Base-by-base conservation (phyloP, 2,329 filamentous ascomycete genomes). In the Ophiosphaerella korrae region DNA sequence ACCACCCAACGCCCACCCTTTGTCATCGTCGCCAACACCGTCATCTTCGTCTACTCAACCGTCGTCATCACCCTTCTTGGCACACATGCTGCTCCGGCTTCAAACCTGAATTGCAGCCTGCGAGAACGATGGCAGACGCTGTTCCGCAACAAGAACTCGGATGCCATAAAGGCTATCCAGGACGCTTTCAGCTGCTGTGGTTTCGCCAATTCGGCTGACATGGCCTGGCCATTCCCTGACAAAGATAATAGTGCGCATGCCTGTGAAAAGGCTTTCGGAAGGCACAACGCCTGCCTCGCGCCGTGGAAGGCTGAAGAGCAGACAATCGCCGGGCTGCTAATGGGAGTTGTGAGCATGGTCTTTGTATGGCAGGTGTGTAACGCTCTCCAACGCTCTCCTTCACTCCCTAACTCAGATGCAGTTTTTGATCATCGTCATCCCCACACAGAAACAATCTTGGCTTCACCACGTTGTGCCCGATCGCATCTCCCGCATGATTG, bases 141-240 rank as follows among this genome's bases (percentile, higher is more conserved):
- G 50, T 89, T 78, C 60, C 67, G 57, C 0, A 58, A 63, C 0
- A 83, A 85, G 52, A 76, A 88, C 47, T 77, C 55, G 1, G 62
- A 64, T 5, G 69, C 77, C 2, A 81, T 90, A 49, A 75, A 78
- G 36, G 70, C 73, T 2, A 86, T 91, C 43, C 88, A 91, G 63
- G 84, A 90, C 64, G 69, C 79, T 0, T 80, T 89, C 29, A 66
- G 80, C 7, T 91, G 88, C 74, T 91, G 88, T 58, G 88, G 88
- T 0, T 76, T 89, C 31, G 78, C 78, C 48, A 80, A 76, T 4
- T 66, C 83, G 24, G 70, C 66, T 26, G 86, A 91, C 62, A 82
- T 81, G 58, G 81, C 82, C 0, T 89, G 81, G 76, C 88, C 88
- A 0, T 89, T 88, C 51, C 76, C 77, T 45, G 48, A 74, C 46